Evolutionary conservation across 305 asterid species (phyloP), one percentile per base, ranked within the genome.

Genomic region (Caryopteris hybrid): DNA sequence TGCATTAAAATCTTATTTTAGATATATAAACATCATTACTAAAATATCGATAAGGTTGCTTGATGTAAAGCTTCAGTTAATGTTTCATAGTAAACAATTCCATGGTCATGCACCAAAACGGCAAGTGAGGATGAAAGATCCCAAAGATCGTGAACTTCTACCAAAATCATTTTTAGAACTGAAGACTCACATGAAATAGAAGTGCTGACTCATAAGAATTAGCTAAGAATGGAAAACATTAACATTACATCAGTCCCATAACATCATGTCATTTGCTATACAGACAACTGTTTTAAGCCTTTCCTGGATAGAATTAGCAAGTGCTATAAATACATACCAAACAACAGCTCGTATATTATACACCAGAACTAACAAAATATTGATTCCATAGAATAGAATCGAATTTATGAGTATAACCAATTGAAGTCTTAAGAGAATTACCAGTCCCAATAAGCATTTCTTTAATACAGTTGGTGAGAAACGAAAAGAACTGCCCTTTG

Each of bases 401-500:
- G 41, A 48, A 11, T 29, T 22, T 9, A 59, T 52, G 61, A 62
- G 38, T 47, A 10, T 22, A 13, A 21, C 25, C 9, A 48, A 39
- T 41, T 22, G 54, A 20, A 64, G 57, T 41, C n/a, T 67, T 47
- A 33, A 25, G 68, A 83, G 69, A 43, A 66, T 76, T 90, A 92
- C 98, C 97, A 75, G 74, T 66, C 83, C 79, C 79, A 92, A 67
- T 71, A 90, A 76, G 91, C 96, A 90, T 73, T 78, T 85, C 83
- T 78, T 83, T 9, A 71, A 39, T 58, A 64, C 64, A 14, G 56
- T 45, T 23, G 83, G 36, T 48, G 77, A 42, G 71, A 69, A 50
- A 56, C 59, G 56, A 51, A 76, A 57, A 50, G 73, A 74, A 57
- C 75, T 71, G 45, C 74, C 79, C 73, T 66, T 78, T 70, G 84